Evolutionary conservation across 2,329 filamentous ascomycete species (phyloP), one percentile per base, ranked within the genome.

Genomic region (Dryadomyces quercus-mongolicae): DNA sequence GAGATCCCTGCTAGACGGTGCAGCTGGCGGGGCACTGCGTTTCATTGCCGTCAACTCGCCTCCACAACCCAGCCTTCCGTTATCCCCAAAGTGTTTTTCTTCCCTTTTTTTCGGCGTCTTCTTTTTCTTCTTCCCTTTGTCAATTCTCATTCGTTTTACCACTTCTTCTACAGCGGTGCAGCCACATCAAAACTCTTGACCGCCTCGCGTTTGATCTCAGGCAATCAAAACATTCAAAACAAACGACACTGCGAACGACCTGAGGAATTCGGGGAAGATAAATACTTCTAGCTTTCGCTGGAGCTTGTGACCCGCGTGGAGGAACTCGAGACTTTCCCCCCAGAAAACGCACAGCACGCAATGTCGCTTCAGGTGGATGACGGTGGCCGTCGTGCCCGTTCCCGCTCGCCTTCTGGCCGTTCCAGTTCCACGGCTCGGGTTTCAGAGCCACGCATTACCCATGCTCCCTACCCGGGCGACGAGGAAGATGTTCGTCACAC

Each of bases 311-410:
- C 16, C 34, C 8, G 48, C 36, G 34, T 10, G 34, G 25, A 31
- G 25, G 25, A 31, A 31, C 25, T 12, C 9, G 22, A 34, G 25
- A 16, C 18, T 16, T 7, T 31, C 22, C 21, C 22, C 21, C 20
- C 42, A 9, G 18, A 38, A 36, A 31, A 15, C 15, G n/a, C 2
- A 38, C 38, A n/a, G n/a, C 36, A 40, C 21, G 61, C 56, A 61
- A 81, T 80, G 77, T 79, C 78, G 60, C 68, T 79, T 47, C 68
- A 70, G 54, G 71, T 77, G 53, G 73, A 74, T 56, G 71, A 73
- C 54, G 64, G 64, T 55, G 65, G 67, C 50, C 70, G 70, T 48
- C 71, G 72, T 53, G 71, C 68, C 50, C 74, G 75, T 53, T 74
- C 75, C 52, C 70, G 71, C 52, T 80, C 77, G 0, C 70, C 67